phyloP scores from a whole-genome alignment of 2,329 filamentous ascomycete genomes.

The Penicillium freii region DNA sequence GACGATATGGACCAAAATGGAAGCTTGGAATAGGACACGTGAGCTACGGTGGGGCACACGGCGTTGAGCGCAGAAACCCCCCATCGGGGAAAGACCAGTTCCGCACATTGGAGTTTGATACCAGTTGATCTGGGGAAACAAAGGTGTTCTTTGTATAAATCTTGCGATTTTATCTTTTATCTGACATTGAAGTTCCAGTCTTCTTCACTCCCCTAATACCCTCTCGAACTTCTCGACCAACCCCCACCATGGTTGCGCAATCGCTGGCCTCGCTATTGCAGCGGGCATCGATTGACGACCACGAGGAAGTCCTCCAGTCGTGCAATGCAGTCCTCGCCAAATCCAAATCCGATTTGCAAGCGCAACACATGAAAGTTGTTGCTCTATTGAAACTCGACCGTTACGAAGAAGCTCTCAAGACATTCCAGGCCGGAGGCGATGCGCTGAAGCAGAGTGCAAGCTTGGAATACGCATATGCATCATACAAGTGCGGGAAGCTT shows the following conservation, averaged over 20 bases:
- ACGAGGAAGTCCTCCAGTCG: slow-evolving; percentile 60
- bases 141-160: slow-evolving; percentile 6
- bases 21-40: slow-evolving; percentile 9
- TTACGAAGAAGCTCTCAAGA: slow-evolving; percentile 58
- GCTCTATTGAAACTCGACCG: slow-evolving; percentile 63
- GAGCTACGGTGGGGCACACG: slow-evolving; percentile 21
- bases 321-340: slow-evolving; percentile 58
- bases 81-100: slow-evolving; percentile 23
- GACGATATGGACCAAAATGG: too few relatives aligned
- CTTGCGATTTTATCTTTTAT: not conserved
- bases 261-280: slow-evolving; percentile 57
- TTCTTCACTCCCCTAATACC: not conserved
- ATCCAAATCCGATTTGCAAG: slow-evolving; percentile 55
- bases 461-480: slow-evolving; percentile 62
- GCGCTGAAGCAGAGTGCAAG: slow-evolving; percentile 53
- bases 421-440: slow-evolving; percentile 55
- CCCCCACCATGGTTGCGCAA: slow-evolving; percentile 42
- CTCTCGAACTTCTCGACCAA: not conserved
- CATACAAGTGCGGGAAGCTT: slow-evolving; percentile 60
- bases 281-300: slow-evolving; percentile 59
- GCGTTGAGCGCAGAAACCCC: slow-evolving; percentile 12
- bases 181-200: not conserved
- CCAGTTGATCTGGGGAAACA: slow-evolving; percentile 11
- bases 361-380: slow-evolving; percentile 59
- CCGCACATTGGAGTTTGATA: slow-evolving; percentile 25